Conservation (phyloP, 176 grass and related monocot species). For the Triticum turgidum region DNA sequence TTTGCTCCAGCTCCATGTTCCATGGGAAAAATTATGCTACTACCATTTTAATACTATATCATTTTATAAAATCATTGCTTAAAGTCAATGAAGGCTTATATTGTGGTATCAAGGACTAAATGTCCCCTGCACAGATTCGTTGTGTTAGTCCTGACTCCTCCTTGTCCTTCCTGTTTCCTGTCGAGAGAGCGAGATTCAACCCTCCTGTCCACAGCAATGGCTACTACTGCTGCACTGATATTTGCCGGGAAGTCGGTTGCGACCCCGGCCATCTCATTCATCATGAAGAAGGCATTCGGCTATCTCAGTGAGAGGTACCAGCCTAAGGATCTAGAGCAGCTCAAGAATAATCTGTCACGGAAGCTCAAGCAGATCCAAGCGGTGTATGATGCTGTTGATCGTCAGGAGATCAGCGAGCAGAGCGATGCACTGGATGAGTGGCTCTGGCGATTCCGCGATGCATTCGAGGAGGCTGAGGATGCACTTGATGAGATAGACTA, state of each 20-base stretch:
- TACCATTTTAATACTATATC: no score
- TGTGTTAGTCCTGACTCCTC: no score
- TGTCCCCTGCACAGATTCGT: no score
- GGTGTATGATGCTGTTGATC: background rate
- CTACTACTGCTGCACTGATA: background rate
- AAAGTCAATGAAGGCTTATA: no score
- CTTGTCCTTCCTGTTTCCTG: no score
- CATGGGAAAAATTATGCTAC: no score
- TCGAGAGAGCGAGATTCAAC: background rate
- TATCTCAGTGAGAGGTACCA: constrained; percentile 2
- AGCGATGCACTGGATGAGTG: background rate
- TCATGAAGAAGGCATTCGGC: constrained; percentile 14
- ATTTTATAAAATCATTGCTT: no score
- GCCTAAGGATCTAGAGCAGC: background rate
- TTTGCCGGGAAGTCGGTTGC: constrained; percentile 37
- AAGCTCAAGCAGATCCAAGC: constrained; percentile 8
- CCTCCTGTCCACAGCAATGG: background rate
- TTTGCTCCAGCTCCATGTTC: no score
- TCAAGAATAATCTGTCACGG: background rate
- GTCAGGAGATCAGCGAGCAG: background rate
- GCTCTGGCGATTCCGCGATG: constrained; percentile 19
- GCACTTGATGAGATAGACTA: constrained; percentile 25
- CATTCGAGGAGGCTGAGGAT: background rate
- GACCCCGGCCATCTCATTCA: constrained; percentile 3
- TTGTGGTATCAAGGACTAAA: no score